Base-by-base conservation (phyloP, 768 basidiomycete species). In the Kwoniella sp. region DNA sequence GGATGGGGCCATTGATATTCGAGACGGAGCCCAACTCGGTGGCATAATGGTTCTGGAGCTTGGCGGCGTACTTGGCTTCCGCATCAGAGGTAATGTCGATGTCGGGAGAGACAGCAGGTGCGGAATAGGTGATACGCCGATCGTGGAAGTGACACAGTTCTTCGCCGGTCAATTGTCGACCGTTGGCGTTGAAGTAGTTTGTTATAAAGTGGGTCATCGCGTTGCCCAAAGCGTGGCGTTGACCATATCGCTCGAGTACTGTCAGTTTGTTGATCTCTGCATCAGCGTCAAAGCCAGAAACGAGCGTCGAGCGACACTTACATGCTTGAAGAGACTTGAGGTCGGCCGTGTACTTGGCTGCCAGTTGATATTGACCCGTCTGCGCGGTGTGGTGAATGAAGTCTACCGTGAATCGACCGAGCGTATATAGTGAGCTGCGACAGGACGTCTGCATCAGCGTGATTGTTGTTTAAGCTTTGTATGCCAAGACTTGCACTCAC, bases 401-500 rank as follows among this genome's bases (percentile, higher is more conserved):
- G 26, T 68, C 62, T 2, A 61, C 50, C 5, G 69, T 56, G 8
- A 74, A 56, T 4, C 70, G 60, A 2, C 70, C 73, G 46, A 52
- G n/a, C 0, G 64, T 62, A 27, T 62, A 68, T 15, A 70, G 15
- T 10, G 60, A 69, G 57, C 68, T 69, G 26, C n/a, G 8, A 46
- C 27, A 9, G 29, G n/a, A n/a, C n/a, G n/a, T n/a, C n/a, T n/a
- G n/a, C n/a, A n/a, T n/a, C n/a, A n/a, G n/a, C n/a, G n/a, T n/a
- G n/a, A n/a, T n/a, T n/a, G n/a, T n/a, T n/a, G n/a, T n/a, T n/a
- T n/a, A n/a, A n/a, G n/a, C n/a, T n/a, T n/a, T n/a, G n/a, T n/a
- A n/a, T n/a, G n/a, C n/a, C n/a, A n/a, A n/a, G n/a, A n/a, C n/a
- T 33, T 21, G 29, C 37, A 65, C 71, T 65, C 59, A 74, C 70